Evolutionary conservation across 2,329 filamentous ascomycete genomes (phyloP), one percentile per base, ranked within the genome.

Genomic region (Fusarium sarcochroum): DNA sequence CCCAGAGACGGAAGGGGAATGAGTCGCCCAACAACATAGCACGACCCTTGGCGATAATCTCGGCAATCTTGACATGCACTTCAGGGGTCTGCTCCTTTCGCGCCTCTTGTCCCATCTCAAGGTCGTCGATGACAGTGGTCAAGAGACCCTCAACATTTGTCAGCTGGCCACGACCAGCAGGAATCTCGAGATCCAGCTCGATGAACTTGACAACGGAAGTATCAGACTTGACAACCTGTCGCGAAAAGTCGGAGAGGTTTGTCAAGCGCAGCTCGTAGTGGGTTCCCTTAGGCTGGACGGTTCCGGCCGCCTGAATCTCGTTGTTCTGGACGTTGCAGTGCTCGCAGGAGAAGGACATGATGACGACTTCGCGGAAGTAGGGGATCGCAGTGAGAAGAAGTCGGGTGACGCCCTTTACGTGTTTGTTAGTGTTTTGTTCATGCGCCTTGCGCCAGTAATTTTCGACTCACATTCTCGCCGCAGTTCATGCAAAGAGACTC

Each of bases 301-400:
- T 89, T 65, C 94, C 94, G 27, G 96, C 96, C 10, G 94, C 90
- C 78, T 98, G 95, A 73, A 99, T 92, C 75, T 98, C 95, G 79
- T 94, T 94, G 84, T 98, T 97, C 70, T 91, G 89, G 81, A 95
- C 91, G 77, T 90, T 85, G 83, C 96, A 99, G 80, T 98, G 89
- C 7, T 93, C 90, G 84, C 96, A 99, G 70, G 89, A 88, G 80
- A 99, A 99, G 66, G 95, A 98, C 90, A 98, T 97, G 80, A 99
- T 89, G 75, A 99, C 93, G 68, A 99, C 90, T 80, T 99, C 95
- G 82, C 94, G 93, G 85, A 99, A 99, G 86, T 93, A 98, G 17
- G 96, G 96, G 57, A 99, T 98, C 69, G 90, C 89, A 17, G 97
- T 97, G 55, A 99, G 89, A 42, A 99, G 89, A 21, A 99, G 87